phyloP scores from a whole-genome alignment of 2,329 filamentous ascomycete genomes.

The Dothiorella sarmentorum region DNA sequence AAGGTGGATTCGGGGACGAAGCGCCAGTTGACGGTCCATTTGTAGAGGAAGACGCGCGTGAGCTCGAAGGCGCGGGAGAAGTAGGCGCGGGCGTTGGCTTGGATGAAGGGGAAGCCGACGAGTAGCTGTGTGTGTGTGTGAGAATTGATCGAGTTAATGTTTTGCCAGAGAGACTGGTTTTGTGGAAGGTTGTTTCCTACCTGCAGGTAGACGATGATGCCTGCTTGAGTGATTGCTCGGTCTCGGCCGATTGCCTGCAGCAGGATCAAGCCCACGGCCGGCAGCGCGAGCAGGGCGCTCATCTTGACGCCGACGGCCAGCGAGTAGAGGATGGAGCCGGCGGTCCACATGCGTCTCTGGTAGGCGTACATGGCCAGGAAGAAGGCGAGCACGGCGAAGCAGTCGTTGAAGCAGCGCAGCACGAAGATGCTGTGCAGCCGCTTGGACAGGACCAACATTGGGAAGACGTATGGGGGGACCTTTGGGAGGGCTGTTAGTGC shows the following conservation, averaged over 20 bases:
- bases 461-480: constrained; percentile 83
- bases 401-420: constrained; percentile 92
- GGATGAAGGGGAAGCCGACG: constrained; percentile 65
- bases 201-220: constrained; percentile 75
- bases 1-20: constrained; percentile 85
- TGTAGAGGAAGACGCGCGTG: constrained; percentile 85
- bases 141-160: too few relatives aligned
- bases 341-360: constrained; percentile 69
- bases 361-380: constrained; percentile 78
- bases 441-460: constrained; percentile 83
- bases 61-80: constrained; percentile 83
- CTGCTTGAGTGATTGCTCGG: constrained; percentile 63
- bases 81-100: constrained; percentile 66
- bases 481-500: constrained; percentile 30
- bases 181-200: constrained; percentile 47
- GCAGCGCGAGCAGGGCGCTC: constrained; percentile 78
- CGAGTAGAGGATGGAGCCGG: constrained; percentile 70
- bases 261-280: constrained; percentile 73
- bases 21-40: constrained; percentile 99
- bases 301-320: constrained; percentile 91
- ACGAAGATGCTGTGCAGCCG: constrained; percentile 91
- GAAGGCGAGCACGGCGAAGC: constrained; percentile 78
- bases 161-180: too few relatives aligned
- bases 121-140: constrained; percentile 40
- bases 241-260: constrained; percentile 68